Percentiles rank a stretch among this genome's conserved stretches.
phyloP scores from a whole-genome alignment of 1,139 yeast species.

The Zygosaccharomyces sapae region DNA sequence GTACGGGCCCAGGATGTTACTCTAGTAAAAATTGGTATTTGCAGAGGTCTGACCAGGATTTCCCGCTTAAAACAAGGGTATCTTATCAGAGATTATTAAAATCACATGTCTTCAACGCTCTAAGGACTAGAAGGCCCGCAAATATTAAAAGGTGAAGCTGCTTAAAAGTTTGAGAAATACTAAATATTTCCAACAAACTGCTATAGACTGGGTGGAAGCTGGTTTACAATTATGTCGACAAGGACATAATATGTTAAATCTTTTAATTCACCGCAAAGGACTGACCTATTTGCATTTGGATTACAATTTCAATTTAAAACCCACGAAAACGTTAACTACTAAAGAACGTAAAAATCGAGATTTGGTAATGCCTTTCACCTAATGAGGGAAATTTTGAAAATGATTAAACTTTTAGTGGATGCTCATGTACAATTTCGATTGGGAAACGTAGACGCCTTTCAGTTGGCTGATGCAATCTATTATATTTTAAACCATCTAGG shows the following conservation, averaged over 20 bases:
- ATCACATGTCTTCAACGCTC: conserved; percentile 64
- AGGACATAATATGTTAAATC: conserved; percentile 89
- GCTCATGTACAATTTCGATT: conserved; percentile 87
- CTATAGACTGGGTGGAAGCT: conserved; percentile 98
- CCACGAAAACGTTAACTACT: conserved; percentile 92
- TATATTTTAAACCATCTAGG: conserved; percentile 91
- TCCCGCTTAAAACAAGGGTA: conserved; percentile 71
- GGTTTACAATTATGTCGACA: conserved; percentile 90
- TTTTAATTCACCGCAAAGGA: conserved; percentile 87
- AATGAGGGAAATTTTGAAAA: conserved; percentile 80
- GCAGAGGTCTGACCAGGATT: conserved; percentile 57
- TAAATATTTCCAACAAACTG: conserved; percentile 84
- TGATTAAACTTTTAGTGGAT: conserved; percentile 81
- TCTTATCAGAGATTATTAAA: conserved; percentile 87
- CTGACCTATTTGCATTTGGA: conserved; percentile 89
- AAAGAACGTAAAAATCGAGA: conserved; percentile 94
- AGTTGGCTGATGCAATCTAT: conserved; percentile 89
- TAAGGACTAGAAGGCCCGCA: conserved; percentile 46
- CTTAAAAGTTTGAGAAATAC: conserved; percentile 68
- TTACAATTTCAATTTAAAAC: conserved; percentile 91
- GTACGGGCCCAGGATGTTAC: conserved; percentile 90
- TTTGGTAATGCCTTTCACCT: conserved; percentile 96
- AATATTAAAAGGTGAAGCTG: conserved; percentile 53
- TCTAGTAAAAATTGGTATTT: conserved; percentile 72
- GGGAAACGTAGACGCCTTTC: conserved; percentile 90